Conservation (phyloP, 2,329 filamentous ascomycete genomes). For the Aaosphaeria pasadenensis region DNA sequence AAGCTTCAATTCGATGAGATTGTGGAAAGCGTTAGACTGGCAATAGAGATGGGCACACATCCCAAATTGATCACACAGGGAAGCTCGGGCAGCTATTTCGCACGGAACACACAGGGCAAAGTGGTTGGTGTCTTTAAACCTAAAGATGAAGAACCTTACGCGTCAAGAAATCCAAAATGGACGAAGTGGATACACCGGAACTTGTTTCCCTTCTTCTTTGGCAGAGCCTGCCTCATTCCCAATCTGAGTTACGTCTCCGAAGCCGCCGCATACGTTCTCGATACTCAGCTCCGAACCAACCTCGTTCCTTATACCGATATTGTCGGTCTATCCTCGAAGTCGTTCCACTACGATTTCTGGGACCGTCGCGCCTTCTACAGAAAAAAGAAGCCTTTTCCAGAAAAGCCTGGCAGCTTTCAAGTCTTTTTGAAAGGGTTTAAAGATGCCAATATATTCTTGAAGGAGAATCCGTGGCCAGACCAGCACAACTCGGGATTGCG, state of each 20-base stretch:
- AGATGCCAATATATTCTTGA: slow-evolving; percentile 91
- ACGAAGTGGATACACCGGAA: slow-evolving; percentile 99
- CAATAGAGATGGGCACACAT: slow-evolving; percentile 87
- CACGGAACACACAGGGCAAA: slow-evolving; percentile 84
- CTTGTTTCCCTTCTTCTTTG: slow-evolving; percentile 95
- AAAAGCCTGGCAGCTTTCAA: slow-evolving; percentile 94
- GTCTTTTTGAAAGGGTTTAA: slow-evolving; percentile 97
- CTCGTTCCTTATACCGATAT: slow-evolving; percentile 97
- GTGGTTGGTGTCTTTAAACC: slow-evolving; percentile 98
- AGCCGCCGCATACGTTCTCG: slow-evolving; percentile 92
- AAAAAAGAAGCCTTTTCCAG: slow-evolving; percentile 80
- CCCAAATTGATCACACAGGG: slow-evolving; percentile 96
- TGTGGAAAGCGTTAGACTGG: slow-evolving; percentile 83
- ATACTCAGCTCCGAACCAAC: slow-evolving; percentile 83
- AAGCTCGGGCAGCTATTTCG: slow-evolving; percentile 97
- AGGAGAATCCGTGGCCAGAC: slow-evolving; percentile 96
- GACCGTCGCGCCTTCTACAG: slow-evolving; percentile 84
- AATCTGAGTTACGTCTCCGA: slow-evolving; percentile 98
- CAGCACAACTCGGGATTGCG: slow-evolving; percentile 70
- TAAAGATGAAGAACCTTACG: slow-evolving; percentile 98
- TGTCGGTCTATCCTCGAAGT: slow-evolving; percentile 89
- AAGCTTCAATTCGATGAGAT: slow-evolving; percentile 81
- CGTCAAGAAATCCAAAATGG: slow-evolving; percentile 96
- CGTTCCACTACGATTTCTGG: slow-evolving; percentile 98
- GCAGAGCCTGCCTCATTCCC: slow-evolving; percentile 89